phyloP scores from a whole-genome alignment of 495 filamentous ascomycete genomes.

The Penicillium atrosanguineum region DNA sequence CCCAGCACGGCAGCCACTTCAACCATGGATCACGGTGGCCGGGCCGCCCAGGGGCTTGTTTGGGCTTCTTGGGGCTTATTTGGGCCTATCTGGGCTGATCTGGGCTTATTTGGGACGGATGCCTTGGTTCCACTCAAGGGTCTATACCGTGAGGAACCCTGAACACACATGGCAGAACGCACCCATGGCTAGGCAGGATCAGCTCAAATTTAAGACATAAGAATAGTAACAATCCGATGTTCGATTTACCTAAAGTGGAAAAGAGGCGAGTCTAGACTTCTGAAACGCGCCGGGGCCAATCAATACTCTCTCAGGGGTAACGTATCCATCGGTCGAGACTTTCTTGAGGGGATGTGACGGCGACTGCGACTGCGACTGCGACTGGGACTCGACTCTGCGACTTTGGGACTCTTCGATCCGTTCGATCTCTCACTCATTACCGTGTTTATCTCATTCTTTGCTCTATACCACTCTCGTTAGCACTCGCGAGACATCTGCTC shows the following conservation, averaged over 20 bases:
- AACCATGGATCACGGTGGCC: neutral
- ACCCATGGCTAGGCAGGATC: too few relatives aligned
- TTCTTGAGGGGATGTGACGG: slow-evolving; percentile 1
- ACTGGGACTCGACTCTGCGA: too few relatives aligned
- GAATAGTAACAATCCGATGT: neutral
- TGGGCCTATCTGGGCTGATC: neutral
- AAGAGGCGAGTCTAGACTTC: slow-evolving; percentile 14
- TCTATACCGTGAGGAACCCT: too few relatives aligned
- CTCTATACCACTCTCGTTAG: slow-evolving; percentile 1
- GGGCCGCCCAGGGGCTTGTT: neutral
- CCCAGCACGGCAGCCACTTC: neutral
- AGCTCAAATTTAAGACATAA: neutral
- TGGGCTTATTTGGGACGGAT: neutral
- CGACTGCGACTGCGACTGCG: too few relatives aligned
- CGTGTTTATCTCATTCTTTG: neutral
- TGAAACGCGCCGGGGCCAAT: slow-evolving; percentile 22
- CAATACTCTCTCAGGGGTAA: slow-evolving; percentile 13
- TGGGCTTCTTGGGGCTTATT: neutral
- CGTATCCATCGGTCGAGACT: slow-evolving; percentile 5
- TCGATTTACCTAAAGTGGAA: neutral
- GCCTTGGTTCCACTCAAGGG: too few relatives aligned
- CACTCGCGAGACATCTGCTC: neutral
- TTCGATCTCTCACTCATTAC: neutral
- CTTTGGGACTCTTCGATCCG: slow-evolving; percentile 1
- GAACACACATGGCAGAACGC: too few relatives aligned